phyloP scores from a whole-genome alignment of 306 rosid species.

The Herpetospermum pedunculosum region DNA sequence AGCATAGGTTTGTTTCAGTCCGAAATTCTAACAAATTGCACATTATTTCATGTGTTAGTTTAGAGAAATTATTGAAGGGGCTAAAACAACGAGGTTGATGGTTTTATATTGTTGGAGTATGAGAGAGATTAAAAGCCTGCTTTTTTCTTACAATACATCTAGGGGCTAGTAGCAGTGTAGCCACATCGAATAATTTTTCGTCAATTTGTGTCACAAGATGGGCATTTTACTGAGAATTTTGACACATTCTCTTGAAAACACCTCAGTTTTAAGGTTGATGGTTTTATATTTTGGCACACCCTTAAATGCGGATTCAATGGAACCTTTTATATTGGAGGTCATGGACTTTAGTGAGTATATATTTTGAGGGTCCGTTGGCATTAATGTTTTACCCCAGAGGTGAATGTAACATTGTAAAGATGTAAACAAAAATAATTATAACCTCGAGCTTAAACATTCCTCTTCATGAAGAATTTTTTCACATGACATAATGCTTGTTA shows the following conservation, averaged over 20 bases:
- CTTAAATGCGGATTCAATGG: not conserved
- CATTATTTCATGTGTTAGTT: not conserved
- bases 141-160: not conserved
- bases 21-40: not conserved
- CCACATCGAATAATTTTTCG: not conserved
- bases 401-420: not conserved
- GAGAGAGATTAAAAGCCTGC: not conserved
- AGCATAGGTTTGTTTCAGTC: conserved; percentile 49
- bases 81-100: not conserved
- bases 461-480: not conserved
- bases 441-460: not conserved
- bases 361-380: not conserved
- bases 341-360: not conserved
- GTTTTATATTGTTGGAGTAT: not conserved
- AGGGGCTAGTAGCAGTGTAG: not conserved
- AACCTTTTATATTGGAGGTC: not conserved
- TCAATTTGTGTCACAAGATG: not conserved
- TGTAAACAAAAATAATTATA: not conserved
- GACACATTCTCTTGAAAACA: not conserved
- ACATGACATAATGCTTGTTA: not conserved
- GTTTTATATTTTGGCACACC: not conserved
- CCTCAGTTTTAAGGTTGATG: not conserved
- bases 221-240: not conserved
- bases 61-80: not conserved
- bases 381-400: not conserved